Percentiles rank a stretch among this genome's conserved stretches.
Evolutionary conservation across 164 flowering plant species (phyloP).

Genomic region (Tetrastigma voinierianum): DNA sequence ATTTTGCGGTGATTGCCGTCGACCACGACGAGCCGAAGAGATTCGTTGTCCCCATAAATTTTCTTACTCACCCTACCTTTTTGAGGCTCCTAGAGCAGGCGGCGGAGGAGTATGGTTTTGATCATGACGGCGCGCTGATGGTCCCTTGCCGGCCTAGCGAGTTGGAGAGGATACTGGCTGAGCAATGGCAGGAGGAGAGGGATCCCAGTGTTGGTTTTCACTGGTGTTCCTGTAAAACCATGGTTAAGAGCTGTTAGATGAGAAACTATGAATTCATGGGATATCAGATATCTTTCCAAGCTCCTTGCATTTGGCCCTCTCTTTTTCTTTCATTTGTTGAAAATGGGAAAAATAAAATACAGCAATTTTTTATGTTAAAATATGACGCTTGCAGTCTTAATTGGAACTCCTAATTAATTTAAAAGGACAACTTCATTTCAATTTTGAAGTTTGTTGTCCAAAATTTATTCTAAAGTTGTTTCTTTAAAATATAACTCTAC

Average conservation of each 20-base stretch:
- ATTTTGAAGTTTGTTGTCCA: too few relatives aligned
- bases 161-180: conserved; percentile 40
- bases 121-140: conserved; percentile 43
- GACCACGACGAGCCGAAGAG: conserved; percentile 33
- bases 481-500: too few relatives aligned
- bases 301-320: background rate
- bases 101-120: conserved; percentile 55
- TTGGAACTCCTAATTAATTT: too few relatives aligned
- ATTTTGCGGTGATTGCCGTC: conserved; percentile 50
- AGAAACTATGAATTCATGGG: too few relatives aligned
- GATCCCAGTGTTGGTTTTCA: background rate
- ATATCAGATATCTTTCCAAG: too few relatives aligned
- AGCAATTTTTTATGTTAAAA: too few relatives aligned
- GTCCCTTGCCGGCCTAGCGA: conserved; percentile 46
- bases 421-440: too few relatives aligned
- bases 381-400: too few relatives aligned
- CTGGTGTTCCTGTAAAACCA: background rate
- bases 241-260: conserved; percentile 6
- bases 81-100: conserved; percentile 44
- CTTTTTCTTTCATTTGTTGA: background rate
- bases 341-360: too few relatives aligned
- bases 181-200: conserved; percentile 11
- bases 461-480: too few relatives aligned
- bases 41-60: conserved; percentile 43
- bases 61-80: conserved; percentile 36